Percentiles rank a stretch among this genome's conserved stretches.
Conservation (phyloP, 352 stramenopile species). For the Globisporangium canariense region DNA sequence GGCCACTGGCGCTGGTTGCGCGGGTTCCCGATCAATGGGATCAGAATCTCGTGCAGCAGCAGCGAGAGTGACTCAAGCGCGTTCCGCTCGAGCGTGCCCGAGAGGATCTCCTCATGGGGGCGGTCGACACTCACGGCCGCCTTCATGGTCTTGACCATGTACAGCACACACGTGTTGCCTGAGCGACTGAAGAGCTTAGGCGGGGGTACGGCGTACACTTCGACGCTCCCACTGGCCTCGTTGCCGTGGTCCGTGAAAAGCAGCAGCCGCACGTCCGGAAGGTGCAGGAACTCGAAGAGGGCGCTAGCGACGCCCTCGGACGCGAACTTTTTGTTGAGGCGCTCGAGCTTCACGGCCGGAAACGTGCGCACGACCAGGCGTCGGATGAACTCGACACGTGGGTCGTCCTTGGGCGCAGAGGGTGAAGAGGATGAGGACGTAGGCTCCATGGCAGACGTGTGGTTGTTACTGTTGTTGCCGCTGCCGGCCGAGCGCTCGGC, state of each 20-base stretch:
- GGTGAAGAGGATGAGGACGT: background rate
- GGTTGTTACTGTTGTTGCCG: slow-evolving; percentile 1
- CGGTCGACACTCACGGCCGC: slow-evolving; percentile 53
- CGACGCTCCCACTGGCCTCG: slow-evolving; percentile 41
- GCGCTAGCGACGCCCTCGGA: slow-evolving; percentile 50
- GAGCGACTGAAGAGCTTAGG: slow-evolving; percentile 35
- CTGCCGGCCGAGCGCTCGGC: background rate
- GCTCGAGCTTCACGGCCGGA: slow-evolving; percentile 51
- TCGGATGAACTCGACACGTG: slow-evolving; percentile 63
- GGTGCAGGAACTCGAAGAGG: slow-evolving; percentile 73
- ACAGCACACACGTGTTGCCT: slow-evolving; percentile 46
- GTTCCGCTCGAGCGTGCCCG: slow-evolving; percentile 68
- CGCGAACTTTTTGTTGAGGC: slow-evolving; percentile 57
- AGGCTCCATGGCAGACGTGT: background rate
- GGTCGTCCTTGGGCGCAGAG: slow-evolving; percentile 44
- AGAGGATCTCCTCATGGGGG: slow-evolving; percentile 70
- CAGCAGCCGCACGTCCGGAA: slow-evolving; percentile 55
- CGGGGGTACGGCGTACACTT: slow-evolving; percentile 63
- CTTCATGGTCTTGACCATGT: slow-evolving; percentile 73
- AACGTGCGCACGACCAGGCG: slow-evolving; percentile 64
- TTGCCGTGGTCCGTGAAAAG: slow-evolving; percentile 72
- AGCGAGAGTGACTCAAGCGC: slow-evolving; percentile 69
- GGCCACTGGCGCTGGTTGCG: slow-evolving; percentile 79
- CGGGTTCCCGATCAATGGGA: slow-evolving; percentile 71
- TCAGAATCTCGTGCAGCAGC: slow-evolving; percentile 73